Evolutionary conservation across 176 grass and related monocot species (phyloP).

Genomic region (Typha latifolia): DNA sequence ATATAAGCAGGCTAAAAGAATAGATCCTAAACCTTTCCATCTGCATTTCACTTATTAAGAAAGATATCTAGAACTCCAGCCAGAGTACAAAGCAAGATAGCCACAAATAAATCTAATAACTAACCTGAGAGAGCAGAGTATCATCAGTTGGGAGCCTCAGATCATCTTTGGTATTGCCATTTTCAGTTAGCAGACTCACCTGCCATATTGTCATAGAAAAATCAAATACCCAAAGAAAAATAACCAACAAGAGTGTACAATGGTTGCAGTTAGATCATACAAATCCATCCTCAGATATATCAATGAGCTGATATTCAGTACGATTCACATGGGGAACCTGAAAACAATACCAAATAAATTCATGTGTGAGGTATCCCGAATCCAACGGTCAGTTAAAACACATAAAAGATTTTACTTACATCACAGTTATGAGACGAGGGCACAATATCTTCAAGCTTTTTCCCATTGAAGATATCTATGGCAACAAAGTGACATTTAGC

Average conservation of each 20-base stretch:
- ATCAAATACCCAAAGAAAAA: too few species aligned
- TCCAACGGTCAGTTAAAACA: too few species aligned
- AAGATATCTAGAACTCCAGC: not conserved
- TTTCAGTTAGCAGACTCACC: conserved; percentile 84
- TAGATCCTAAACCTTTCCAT: too few species aligned
- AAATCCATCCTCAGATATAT: conserved; percentile 99
- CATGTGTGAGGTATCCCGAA: too few species aligned
- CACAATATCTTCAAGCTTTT: conserved; percentile 96
- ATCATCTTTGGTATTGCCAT: conserved; percentile 84
- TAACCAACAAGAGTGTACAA: too few species aligned
- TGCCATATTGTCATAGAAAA: conserved; percentile 25
- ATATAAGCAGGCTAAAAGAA: too few species aligned
- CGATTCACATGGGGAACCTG: conserved; percentile 89
- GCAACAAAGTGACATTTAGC: conserved; percentile 95
- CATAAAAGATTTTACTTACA: conserved; percentile 27
- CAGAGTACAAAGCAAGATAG: not conserved
- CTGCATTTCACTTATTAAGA: too few species aligned
- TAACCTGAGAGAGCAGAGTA: conserved; percentile 46
- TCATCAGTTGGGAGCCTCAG: conserved; percentile 92
- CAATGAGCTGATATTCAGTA: conserved; percentile 91
- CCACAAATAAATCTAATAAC: not conserved
- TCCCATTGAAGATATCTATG: conserved; percentile 90
- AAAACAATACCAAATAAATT: not conserved
- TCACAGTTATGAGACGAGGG: conserved; percentile 97
- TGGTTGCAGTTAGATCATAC: conserved; percentile 29